A percentile compares a stretch with the other conserved stretches of the same genome.
Evolutionary conservation across 2,329 filamentous ascomycete species (phyloP).

Genomic region (Cladosporium halotolerans): DNA sequence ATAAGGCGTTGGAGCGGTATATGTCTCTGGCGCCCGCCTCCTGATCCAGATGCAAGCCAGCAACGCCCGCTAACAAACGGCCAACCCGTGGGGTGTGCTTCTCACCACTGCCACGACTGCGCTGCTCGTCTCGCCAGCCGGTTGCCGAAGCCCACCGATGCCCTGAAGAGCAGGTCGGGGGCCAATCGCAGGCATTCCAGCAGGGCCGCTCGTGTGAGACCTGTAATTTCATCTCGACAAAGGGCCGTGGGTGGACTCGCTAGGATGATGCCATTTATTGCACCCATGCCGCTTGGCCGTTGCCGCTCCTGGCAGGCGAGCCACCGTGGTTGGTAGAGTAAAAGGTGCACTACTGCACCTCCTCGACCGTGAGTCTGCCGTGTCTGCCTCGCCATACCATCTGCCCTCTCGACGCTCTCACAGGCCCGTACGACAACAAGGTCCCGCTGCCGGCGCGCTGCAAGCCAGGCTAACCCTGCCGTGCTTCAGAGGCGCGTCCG

Average conservation of each 20-base stretch:
- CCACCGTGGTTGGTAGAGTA: constrained; percentile 1
- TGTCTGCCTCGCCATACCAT: too few relatives aligned
- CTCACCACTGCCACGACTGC: too few relatives aligned
- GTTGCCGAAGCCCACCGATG: background rate
- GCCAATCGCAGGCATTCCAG: background rate
- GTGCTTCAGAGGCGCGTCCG: background rate
- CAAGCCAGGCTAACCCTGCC: constrained; percentile 3
- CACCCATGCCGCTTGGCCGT: background rate
- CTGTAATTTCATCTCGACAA: constrained; percentile 9
- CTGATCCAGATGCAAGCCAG: background rate
- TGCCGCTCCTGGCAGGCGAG: constrained; percentile 3
- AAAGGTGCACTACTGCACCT: constrained; percentile 5
- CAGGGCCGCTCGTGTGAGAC: background rate
- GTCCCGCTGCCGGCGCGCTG: background rate
- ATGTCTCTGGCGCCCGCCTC: constrained; percentile 1
- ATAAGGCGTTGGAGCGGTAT: constrained; percentile 1
- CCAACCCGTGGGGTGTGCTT: too few relatives aligned
- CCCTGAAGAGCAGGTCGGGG: constrained; percentile 5
- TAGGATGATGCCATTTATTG: constrained; percentile 1
- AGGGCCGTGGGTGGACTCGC: constrained; percentile 5
- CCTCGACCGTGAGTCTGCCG: background rate
- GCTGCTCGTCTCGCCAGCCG: background rate
- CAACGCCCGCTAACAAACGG: too few relatives aligned
- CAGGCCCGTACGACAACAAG: too few relatives aligned
- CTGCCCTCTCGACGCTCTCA: too few relatives aligned